Base-by-base conservation (phyloP, 805 yeast species). In the Candida rishiriensis region DNA sequence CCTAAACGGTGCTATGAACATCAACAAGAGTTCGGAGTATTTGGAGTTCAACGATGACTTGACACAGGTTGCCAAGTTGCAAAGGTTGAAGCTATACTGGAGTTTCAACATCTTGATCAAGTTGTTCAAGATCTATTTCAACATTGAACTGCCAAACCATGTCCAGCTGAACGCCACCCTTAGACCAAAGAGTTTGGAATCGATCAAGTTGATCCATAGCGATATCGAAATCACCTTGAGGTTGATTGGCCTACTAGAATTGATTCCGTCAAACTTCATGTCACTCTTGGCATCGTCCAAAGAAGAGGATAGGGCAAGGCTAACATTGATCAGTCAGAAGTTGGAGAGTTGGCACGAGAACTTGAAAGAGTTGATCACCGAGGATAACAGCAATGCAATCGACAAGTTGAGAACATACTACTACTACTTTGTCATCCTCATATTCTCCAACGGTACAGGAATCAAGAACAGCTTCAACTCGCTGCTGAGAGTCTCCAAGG, bases 1-100 rank as follows among this genome's bases (percentile, higher is more conserved):
- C 42, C 70, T 72, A 45, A 46, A 73, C 16, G 65, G 68, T 45
- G 63, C 68, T 18, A 68, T 81, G 46, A 75, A 81, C 66, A 65
- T 78, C 2, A 44, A 64, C 48, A 52, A 51, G 29, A 49, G 50
- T 31, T 36, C 56, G 2, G 45, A 47, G 26, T 5, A 12, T 10
- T 36, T 56, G 5, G 14, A 2, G 2, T 53, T 51, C 28, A 18
- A 21, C 21, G 38, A 42, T 29, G 41, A 48, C 34, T 37, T 50
- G 9, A 43, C 52, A 2, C 59, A 59, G 36, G 42, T 56, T 12
- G 44, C 49, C 30, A 58, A 53, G 43, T 54, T 58, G 39, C 65
- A 59, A 40, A 57, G 75, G 49, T 53, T 71, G 33, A 71, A 70
- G 44, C 49, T 73, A 10, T 73, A 64, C 47, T 73, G 78, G 78